These are phyloP conservation scores for Chrysanthemum lavandulifolium DNA, from an alignment of 129 eudicot genomes.

Conservation along the genomic window DNA sequence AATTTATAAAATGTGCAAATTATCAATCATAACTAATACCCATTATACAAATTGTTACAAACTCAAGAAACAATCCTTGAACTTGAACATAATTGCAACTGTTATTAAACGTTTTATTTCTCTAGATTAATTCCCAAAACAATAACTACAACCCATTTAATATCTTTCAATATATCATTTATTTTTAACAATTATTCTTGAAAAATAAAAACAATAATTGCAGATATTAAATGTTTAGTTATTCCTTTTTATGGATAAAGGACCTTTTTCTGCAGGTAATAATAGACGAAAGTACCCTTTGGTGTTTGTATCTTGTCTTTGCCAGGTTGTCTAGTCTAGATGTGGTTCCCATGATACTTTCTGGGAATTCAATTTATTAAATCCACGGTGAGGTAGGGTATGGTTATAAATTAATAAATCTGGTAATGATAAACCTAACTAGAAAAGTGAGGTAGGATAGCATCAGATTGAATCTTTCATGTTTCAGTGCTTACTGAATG, in stretches of 20 bases:
- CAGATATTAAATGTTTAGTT: slow-evolving; percentile 3
- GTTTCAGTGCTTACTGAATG: too few species aligned
- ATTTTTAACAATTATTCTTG: not conserved
- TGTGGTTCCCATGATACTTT: slow-evolving; percentile 38
- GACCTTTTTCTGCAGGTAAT: slow-evolving; percentile 17
- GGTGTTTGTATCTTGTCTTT: slow-evolving; percentile 35
- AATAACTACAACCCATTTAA: too few species aligned
- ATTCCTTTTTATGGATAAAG: slow-evolving; percentile 28
- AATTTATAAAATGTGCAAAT: too few species aligned
- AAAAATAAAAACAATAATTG: not conserved
- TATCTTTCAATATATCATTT: not conserved
- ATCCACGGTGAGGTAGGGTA: slow-evolving; percentile 26
- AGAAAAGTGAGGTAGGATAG: too few species aligned
- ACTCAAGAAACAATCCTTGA: too few species aligned
- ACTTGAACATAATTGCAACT: too few species aligned
- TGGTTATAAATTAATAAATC: not conserved
- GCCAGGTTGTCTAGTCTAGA: slow-evolving; percentile 31
- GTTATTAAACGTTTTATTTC: too few species aligned
- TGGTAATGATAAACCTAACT: too few species aligned
- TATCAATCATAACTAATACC: too few species aligned
- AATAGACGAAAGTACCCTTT: slow-evolving; percentile 20
- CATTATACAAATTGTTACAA: too few species aligned
- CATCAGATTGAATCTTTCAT: too few species aligned
- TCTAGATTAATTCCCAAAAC: too few species aligned
- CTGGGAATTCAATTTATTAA: slow-evolving; percentile 19